These are phyloP conservation scores for Poa annua DNA, from an alignment of 176 grass and related monocot genomes.

Conservation along the genomic window DNA sequence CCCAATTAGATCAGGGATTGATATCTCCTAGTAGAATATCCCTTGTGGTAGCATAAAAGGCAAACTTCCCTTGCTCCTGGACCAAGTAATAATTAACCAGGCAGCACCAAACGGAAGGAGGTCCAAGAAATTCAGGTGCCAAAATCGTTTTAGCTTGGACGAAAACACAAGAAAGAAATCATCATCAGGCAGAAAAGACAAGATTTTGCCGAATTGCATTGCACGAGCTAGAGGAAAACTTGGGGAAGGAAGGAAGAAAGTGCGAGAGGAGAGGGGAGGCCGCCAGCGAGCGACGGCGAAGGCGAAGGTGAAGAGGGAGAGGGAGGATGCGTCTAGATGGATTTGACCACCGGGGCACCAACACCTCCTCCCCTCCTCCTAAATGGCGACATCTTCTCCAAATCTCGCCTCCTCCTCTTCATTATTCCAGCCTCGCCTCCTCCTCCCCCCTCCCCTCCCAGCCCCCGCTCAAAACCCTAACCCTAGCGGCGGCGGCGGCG, in stretches of 20 bases:
- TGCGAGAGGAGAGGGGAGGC: neutral
- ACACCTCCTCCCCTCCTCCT: slow-evolving; percentile 40
- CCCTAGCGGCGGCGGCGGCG: slow-evolving; percentile 24
- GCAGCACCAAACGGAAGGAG: neutral
- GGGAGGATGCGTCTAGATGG: slow-evolving; percentile 40
- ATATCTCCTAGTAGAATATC: slow-evolving; percentile 15
- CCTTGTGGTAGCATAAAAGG: neutral
- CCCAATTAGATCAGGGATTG: slow-evolving; percentile 10
- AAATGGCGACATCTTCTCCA: slow-evolving; percentile 54
- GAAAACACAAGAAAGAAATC: neutral
- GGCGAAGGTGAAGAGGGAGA: neutral
- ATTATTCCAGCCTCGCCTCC: slow-evolving; percentile 44
- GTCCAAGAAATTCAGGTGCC: no score
- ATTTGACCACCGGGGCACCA: slow-evolving; percentile 47
- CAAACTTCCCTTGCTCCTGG: neutral
- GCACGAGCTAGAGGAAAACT: neutral
- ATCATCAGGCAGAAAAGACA: neutral
- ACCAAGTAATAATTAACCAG: neutral
- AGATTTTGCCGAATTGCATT: neutral
- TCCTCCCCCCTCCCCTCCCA: neutral
- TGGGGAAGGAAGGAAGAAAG: slow-evolving; percentile 38
- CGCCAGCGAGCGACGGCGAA: neutral
- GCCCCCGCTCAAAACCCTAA: slow-evolving; percentile 43
- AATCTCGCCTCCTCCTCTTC: slow-evolving; percentile 42
- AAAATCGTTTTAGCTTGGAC: neutral